Percentiles rank a stretch among this genome's conserved stretches.
phyloP scores from a whole-genome alignment of 2,329 filamentous ascomycete species.

The Lanzia echinophila region DNA sequence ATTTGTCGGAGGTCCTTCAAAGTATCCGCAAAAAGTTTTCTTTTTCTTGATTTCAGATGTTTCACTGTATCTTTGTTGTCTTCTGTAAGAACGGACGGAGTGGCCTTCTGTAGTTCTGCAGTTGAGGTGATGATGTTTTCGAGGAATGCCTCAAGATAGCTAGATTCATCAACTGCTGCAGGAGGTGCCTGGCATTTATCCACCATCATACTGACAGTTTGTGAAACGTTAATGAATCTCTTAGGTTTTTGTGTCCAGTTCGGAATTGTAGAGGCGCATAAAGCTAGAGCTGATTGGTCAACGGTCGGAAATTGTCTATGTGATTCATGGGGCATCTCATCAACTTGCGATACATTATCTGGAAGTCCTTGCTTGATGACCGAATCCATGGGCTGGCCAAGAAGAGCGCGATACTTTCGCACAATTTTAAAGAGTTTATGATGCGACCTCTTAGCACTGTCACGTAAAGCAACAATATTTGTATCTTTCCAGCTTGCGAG shows the following conservation, averaged over 20 bases:
- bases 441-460: constrained; percentile 86
- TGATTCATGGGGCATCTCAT: constrained; percentile 1
- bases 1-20: constrained; percentile 77
- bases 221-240: constrained; percentile 63
- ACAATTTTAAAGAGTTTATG: constrained; percentile 87
- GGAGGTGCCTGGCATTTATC: constrained; percentile 49
- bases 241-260: constrained; percentile 44
- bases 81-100: constrained; percentile 71
- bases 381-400: constrained; percentile 67
- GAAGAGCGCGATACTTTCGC: constrained; percentile 75
- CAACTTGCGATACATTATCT: constrained; percentile 31
- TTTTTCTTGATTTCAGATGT: constrained; percentile 85
- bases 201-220: constrained; percentile 69
- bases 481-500: constrained; percentile 97
- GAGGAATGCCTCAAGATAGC: constrained; percentile 62
- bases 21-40: constrained; percentile 83
- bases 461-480: constrained; percentile 81
- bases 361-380: constrained; percentile 56
- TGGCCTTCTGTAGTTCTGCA: constrained; percentile 72
- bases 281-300: constrained; percentile 22
- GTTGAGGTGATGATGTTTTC: constrained; percentile 61
- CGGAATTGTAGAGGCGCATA: constrained; percentile 29
- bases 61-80: constrained; percentile 81
- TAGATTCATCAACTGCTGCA: constrained; percentile 47
- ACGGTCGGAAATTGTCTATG: constrained; percentile 16